phyloP scores from a whole-genome alignment of 768 basidiomycete species.

The Daedaleopsis nitida region DNA sequence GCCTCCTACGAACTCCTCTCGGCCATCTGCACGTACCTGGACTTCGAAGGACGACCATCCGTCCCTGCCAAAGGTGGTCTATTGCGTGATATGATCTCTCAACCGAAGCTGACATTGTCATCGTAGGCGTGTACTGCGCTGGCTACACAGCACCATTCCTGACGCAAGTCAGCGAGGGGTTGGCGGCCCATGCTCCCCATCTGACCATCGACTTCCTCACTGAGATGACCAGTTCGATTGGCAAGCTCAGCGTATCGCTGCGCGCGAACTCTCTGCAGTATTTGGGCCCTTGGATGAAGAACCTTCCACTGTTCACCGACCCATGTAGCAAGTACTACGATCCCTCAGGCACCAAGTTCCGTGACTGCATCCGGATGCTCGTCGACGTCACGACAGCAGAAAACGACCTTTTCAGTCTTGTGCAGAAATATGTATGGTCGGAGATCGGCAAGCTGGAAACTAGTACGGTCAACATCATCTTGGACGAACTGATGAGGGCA shows the following conservation, averaged over 20 bases:
- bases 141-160: conserved; percentile 67
- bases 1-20: conserved; percentile 81
- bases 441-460: conserved; percentile 74
- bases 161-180: conserved; percentile 64
- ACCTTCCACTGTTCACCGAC: conserved; percentile 70
- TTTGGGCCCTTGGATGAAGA: conserved; percentile 87
- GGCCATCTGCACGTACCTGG: conserved; percentile 75
- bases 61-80: conserved; percentile 67
- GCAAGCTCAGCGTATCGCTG: conserved; percentile 47
- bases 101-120: neutral
- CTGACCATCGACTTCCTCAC: conserved; percentile 86
- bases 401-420: conserved; percentile 64
- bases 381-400: conserved; percentile 75
- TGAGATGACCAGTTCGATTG: conserved; percentile 76
- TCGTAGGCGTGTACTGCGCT: conserved; percentile 67
- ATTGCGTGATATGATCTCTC: neutral
- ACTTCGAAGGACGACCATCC: conserved; percentile 72
- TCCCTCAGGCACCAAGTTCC: conserved; percentile 69
- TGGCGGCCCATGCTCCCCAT: conserved; percentile 75
- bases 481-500: conserved; percentile 79
- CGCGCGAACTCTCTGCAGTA: conserved; percentile 79
- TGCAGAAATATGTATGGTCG: conserved; percentile 78
- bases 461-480: conserved; percentile 65
- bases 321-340: conserved; percentile 70
- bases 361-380: conserved; percentile 80